Conservation (phyloP, 2,329 filamentous ascomycete genomes). For the Penicillium capsulatum region DNA sequence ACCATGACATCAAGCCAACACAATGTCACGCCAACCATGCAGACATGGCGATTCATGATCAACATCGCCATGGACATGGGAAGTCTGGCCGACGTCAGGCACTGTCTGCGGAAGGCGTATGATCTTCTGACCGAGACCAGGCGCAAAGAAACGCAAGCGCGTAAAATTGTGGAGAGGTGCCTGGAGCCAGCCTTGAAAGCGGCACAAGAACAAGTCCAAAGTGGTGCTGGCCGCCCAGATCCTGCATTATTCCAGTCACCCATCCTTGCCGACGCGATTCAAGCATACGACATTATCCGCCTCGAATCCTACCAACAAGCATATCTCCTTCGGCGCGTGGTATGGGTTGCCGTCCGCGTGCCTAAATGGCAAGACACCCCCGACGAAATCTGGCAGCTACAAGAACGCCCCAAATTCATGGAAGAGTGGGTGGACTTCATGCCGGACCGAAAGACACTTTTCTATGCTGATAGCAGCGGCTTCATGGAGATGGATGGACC, state of each 20-base stretch:
- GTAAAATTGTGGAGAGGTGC: slow-evolving; percentile 23
- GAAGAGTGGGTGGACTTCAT: slow-evolving; percentile 49
- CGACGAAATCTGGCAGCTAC: slow-evolving; percentile 28
- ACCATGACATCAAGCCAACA: slow-evolving; percentile 59
- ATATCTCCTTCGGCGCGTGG: slow-evolving; percentile 18
- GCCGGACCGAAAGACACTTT: slow-evolving; percentile 28
- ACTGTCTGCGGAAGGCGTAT: slow-evolving; percentile 30
- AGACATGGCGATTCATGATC: slow-evolving; percentile 47
- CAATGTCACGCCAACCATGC: slow-evolving; percentile 54
- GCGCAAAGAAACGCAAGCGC: slow-evolving; percentile 24
- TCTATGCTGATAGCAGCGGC: slow-evolving; percentile 40
- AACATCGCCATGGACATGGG: slow-evolving; percentile 25
- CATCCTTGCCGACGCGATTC: slow-evolving; percentile 28
- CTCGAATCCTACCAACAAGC: slow-evolving; percentile 30
- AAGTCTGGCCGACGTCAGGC: slow-evolving; percentile 21
- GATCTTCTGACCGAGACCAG: slow-evolving; percentile 28
- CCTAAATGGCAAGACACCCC: slow-evolving; percentile 13
- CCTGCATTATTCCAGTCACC: slow-evolving; percentile 20
- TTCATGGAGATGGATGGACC: slow-evolving; percentile 36
- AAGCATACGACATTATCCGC: slow-evolving; percentile 32
- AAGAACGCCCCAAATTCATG: slow-evolving; percentile 43
- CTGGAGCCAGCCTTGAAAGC: slow-evolving; percentile 13
- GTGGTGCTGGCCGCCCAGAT: slow-evolving; percentile 2
- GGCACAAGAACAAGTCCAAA: not conserved
- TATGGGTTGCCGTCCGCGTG: slow-evolving; percentile 4